These are phyloP conservation scores for Nannochloris sp. DNA, from an alignment of 139 green algal species.

Conservation along the genomic window DNA sequence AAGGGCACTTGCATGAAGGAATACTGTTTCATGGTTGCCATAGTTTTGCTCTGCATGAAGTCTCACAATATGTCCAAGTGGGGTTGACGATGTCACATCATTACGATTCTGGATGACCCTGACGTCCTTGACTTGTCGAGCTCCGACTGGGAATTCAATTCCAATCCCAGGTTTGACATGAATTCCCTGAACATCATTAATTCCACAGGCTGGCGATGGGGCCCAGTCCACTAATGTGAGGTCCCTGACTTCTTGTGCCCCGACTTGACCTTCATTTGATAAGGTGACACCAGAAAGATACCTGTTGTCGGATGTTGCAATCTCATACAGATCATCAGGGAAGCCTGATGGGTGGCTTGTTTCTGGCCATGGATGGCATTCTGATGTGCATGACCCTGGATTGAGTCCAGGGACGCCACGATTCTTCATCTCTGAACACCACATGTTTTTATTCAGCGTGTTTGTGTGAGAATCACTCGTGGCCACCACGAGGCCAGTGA, in stretches of 20 bases:
- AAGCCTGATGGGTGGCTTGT: neutral
- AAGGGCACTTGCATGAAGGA: neutral
- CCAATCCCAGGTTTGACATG: neutral
- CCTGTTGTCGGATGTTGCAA: neutral
- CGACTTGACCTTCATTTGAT: neutral
- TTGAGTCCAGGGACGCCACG: neutral
- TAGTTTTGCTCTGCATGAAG: constrained; percentile 2
- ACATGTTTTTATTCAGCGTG: neutral
- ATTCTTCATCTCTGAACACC: neutral
- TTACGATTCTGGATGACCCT: neutral
- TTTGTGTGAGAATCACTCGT: neutral
- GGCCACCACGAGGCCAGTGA: neutral
- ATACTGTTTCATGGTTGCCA: constrained; percentile 2
- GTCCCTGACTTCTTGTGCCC: neutral
- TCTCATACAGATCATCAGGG: neutral
- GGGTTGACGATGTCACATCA: neutral
- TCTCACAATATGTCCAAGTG: constrained; percentile 1
- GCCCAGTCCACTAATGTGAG: neutral
- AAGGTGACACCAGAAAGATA: neutral
- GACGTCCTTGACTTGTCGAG: neutral
- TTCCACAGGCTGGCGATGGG: neutral
- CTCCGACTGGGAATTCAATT: neutral
- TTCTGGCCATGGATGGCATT: constrained; percentile 1
- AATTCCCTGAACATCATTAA: neutral
- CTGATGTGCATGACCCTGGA: neutral